Conservation (phyloP, 1,284 basidiomycete genomes). For the Ustilago lituana region DNA sequence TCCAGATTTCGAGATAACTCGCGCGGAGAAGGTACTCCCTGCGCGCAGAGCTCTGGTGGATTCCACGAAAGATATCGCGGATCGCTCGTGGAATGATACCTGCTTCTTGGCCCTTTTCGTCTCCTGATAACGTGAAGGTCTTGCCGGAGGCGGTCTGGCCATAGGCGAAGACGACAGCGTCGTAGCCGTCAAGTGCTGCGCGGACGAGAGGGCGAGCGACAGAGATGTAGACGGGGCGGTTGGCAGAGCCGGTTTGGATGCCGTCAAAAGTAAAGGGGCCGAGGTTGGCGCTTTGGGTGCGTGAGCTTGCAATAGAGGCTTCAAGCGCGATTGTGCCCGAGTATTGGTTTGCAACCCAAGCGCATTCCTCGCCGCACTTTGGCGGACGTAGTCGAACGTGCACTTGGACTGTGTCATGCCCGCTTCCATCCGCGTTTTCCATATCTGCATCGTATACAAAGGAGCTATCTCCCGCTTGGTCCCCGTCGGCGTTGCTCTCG, state of each 20-base stretch:
- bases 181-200: slow-evolving; percentile 61
- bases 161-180: slow-evolving; percentile 63
- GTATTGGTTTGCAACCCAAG: slow-evolving; percentile 52
- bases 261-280: slow-evolving; percentile 71
- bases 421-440: slow-evolving; percentile 1
- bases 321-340: slow-evolving; percentile 49
- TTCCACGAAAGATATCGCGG: slow-evolving; percentile 68
- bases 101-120: slow-evolving; percentile 69
- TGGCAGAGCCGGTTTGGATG: slow-evolving; percentile 82
- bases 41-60: slow-evolving; percentile 55
- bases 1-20: slow-evolving; percentile 88
- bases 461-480: slow-evolving; percentile 44
- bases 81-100: slow-evolving; percentile 62
- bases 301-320: slow-evolving; percentile 29
- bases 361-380: slow-evolving; percentile 49
- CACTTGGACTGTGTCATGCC: slow-evolving; percentile 49
- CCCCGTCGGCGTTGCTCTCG: background rate
- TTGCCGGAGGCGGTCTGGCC: slow-evolving; percentile 68
- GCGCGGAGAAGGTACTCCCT: slow-evolving; percentile 92
- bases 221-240: slow-evolving; percentile 83
- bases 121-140: slow-evolving; percentile 55
- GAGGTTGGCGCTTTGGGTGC: slow-evolving; percentile 45
- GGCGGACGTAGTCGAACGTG: slow-evolving; percentile 55
- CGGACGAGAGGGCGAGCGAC: slow-evolving; percentile 84
- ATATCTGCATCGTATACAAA: slow-evolving; percentile 53